Conservation (phyloP, 257 asterid genomes). For the Echium plantagineum region DNA sequence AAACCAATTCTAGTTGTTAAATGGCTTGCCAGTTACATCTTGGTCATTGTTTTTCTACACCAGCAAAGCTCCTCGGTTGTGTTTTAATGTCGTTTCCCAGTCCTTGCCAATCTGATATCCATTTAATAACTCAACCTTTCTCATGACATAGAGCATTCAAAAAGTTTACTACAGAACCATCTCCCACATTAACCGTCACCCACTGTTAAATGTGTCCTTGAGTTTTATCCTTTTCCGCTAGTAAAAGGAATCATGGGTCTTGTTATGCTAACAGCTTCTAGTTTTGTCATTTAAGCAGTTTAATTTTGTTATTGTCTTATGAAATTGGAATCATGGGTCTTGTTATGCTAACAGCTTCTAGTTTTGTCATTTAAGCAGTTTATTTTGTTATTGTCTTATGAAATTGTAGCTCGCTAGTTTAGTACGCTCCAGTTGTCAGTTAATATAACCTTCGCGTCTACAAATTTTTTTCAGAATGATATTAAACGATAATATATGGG, state of each 20-base stretch:
- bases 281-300: background rate
- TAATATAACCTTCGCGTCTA: background rate
- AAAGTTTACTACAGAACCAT: background rate
- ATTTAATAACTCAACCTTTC: background rate
- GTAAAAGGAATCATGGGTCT: no score
- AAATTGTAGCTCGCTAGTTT: background rate
- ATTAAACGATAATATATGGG: background rate
- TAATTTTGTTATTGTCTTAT: no score
- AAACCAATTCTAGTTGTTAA: background rate
- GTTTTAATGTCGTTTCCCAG: background rate
- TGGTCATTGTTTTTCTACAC: background rate
- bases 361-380: background rate
- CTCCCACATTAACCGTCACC: background rate
- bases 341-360: background rate
- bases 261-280: background rate
- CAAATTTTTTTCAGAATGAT: background rate
- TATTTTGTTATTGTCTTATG: no score
- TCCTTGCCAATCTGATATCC: background rate
- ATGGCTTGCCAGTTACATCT: background rate
- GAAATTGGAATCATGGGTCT: no score
- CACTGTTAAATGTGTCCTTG: background rate
- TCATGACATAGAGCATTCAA: no score
- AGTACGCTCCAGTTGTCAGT: background rate
- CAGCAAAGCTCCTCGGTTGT: background rate
- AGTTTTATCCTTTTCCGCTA: background rate